These are phyloP conservation scores for Trichophaea hybrida DNA, from an alignment of 2,329 filamentous ascomycete species.

Conservation along the genomic window DNA sequence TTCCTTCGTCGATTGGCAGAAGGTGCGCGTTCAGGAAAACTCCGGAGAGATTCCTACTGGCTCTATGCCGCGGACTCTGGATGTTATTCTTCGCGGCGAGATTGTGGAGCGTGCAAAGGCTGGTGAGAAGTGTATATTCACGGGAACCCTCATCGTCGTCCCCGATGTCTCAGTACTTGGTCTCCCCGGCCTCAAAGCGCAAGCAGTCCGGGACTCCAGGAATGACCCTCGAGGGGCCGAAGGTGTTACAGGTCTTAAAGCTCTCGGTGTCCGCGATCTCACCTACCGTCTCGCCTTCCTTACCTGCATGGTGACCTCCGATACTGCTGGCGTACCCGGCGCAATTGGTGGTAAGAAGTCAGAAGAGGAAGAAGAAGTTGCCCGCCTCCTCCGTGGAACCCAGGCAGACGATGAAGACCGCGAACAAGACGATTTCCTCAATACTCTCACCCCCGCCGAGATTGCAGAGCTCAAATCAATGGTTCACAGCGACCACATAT, in stretches of 20 bases:
- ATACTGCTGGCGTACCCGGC: slow-evolving; percentile 59
- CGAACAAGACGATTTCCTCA: slow-evolving; percentile 73
- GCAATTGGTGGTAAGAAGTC: slow-evolving; percentile 66
- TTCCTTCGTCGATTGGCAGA: slow-evolving; percentile 98
- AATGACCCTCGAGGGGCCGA: slow-evolving; percentile 50
- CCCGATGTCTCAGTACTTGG: slow-evolving; percentile 92
- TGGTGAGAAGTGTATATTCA: slow-evolving; percentile 96
- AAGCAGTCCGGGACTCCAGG: slow-evolving; percentile 69
- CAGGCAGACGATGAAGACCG: slow-evolving; percentile 58
- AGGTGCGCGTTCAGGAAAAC: slow-evolving; percentile 95
- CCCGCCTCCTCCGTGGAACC: slow-evolving; percentile 54
- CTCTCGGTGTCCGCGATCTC: slow-evolving; percentile 83
- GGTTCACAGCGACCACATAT: slow-evolving; percentile 93
- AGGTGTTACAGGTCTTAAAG: slow-evolving; percentile 65
- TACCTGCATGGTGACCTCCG: slow-evolving; percentile 87
- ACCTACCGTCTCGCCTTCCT: slow-evolving; percentile 96
- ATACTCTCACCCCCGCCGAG: slow-evolving; percentile 70
- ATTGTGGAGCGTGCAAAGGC: slow-evolving; percentile 96
- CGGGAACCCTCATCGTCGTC: slow-evolving; percentile 86
- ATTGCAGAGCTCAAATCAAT: slow-evolving; percentile 84
- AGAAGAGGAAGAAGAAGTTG: slow-evolving; percentile 26
- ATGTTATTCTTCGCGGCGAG: slow-evolving; percentile 88
- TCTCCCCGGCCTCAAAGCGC: slow-evolving; percentile 69
- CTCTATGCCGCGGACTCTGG: slow-evolving; percentile 96
- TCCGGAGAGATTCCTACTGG: slow-evolving; percentile 95